These are phyloP conservation scores for Candida morakotiae DNA, from an alignment of 805 yeast genomes.

Conservation along the genomic window DNA sequence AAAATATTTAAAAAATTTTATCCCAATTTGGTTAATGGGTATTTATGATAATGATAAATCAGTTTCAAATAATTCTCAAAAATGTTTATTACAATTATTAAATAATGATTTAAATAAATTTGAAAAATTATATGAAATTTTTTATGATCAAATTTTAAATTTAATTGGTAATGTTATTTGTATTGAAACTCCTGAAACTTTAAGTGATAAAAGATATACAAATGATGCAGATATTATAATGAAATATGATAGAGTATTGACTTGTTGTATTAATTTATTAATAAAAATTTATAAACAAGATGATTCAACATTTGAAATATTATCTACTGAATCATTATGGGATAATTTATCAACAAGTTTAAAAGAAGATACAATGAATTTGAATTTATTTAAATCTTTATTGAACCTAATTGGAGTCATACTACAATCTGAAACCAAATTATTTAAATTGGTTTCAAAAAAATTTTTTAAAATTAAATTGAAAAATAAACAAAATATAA, in stretches of 20 bases:
- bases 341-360: slow-evolving; percentile 23
- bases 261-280: slow-evolving; percentile 48
- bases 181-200: slow-evolving; percentile 54
- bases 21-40: slow-evolving; percentile 74
- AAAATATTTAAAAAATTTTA: slow-evolving; percentile 64
- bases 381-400: slow-evolving; percentile 28
- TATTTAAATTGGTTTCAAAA: slow-evolving; percentile 41
- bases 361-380: slow-evolving; percentile 21
- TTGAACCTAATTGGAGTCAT: slow-evolving; percentile 17
- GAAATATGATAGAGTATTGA: slow-evolving; percentile 58
- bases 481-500: slow-evolving; percentile 21
- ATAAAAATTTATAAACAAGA: slow-evolving; percentile 21
- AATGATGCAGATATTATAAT: slow-evolving; percentile 60
- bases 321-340: slow-evolving; percentile 32
- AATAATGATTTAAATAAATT: slow-evolving; percentile 48
- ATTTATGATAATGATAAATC: slow-evolving; percentile 63
- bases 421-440: slow-evolving; percentile 13
- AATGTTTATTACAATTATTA: slow-evolving; percentile 52
- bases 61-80: slow-evolving; percentile 49
- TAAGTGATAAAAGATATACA: slow-evolving; percentile 73
- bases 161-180: slow-evolving; percentile 50
- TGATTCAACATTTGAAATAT: slow-evolving; percentile 15
- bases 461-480: slow-evolving; percentile 42
- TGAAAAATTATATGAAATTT: slow-evolving; percentile 54
- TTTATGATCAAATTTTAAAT: slow-evolving; percentile 52